Evolutionary conservation across 2,329 filamentous ascomycete species (phyloP), one percentile per base, ranked within the genome.

Genomic region (Claviceps citrina): DNA sequence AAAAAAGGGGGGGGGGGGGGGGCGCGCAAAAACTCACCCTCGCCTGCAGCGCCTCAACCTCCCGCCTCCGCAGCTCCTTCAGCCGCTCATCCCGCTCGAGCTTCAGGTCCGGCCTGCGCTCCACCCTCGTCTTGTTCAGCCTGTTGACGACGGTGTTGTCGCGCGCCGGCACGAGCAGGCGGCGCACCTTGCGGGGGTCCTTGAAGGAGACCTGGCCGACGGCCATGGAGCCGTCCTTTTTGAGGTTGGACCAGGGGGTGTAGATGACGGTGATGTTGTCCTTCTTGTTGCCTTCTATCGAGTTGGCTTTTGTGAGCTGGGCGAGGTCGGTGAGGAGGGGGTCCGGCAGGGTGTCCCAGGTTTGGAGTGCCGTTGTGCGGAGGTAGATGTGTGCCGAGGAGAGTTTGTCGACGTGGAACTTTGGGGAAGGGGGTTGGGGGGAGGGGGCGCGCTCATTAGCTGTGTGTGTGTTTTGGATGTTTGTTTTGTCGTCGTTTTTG

Each of bases 261-360:
- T 98, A 98, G 54, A 98, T 93, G 54, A 98, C 62, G 13, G 86
- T 93, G 53, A 98, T 69, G 62, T 96, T 96, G 61, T 96, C 89
- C 61, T 95, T 96, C 64, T 98, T 98, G 68, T 98, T 98, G 47
- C 91, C 91, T 67, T 98, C 91, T 52, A 98, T 98, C 43, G 86
- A 95, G 64, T 98, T 98, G 46, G 91, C 91, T 64, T 98, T 98
- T 42, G 91, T 98, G 52, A 98, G 70, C 61, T 98, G 91, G n/a
- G 84, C 91, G 52, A 91, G 85, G 61, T 98, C 91, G 48, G 70
- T 74, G 44, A 98, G 57, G 22, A 98, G 70, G 3, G 75, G 73
- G 45, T 76, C 56, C 0, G 84, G 78, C 43, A 98, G 84, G 32
- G 69, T 62, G 38, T 95, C 86, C 91, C 91, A 98, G 31, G 73